Evolutionary conservation across 306 rosid species (phyloP).

Genomic region (Malus orientalis): DNA sequence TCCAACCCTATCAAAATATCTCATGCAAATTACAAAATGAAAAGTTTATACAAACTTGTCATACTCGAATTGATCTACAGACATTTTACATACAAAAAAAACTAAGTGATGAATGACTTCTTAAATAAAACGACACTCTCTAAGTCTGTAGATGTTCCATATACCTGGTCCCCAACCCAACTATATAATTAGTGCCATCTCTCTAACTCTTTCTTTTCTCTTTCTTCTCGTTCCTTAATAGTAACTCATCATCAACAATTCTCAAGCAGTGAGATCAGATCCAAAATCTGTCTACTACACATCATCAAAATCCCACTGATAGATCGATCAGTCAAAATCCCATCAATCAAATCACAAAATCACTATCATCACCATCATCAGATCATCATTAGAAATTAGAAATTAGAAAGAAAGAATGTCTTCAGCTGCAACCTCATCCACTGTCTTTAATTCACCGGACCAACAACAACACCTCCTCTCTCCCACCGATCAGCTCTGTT

Average conservation of each 20-base stretch:
- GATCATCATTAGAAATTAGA: not conserved
- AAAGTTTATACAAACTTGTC: too few relatives aligned
- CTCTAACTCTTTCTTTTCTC: not conserved
- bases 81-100: not conserved
- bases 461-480: conserved; percentile 42
- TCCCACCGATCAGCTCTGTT: conserved; percentile 90
- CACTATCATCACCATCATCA: not conserved
- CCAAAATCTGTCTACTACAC: conserved; percentile 22
- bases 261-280: conserved; percentile 37
- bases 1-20: not conserved
- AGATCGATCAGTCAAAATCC: conserved; percentile 68
- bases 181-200: conserved; percentile 7
- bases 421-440: conserved; percentile 27
- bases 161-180: not conserved
- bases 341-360: conserved; percentile 71
- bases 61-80: too few relatives aligned
- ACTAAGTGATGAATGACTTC: not conserved
- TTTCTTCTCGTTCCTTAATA: not conserved
- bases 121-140: not conserved
- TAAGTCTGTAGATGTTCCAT: conserved; percentile 4
- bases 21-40: not conserved
- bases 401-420: conserved; percentile 5
- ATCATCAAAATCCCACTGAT: conserved; percentile 38
- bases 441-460: conserved; percentile 61
- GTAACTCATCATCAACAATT: conserved; percentile 24